Base-by-base conservation (phyloP, 2,329 filamentous ascomycete species). In the Sodiomyces alkalinus region DNA sequence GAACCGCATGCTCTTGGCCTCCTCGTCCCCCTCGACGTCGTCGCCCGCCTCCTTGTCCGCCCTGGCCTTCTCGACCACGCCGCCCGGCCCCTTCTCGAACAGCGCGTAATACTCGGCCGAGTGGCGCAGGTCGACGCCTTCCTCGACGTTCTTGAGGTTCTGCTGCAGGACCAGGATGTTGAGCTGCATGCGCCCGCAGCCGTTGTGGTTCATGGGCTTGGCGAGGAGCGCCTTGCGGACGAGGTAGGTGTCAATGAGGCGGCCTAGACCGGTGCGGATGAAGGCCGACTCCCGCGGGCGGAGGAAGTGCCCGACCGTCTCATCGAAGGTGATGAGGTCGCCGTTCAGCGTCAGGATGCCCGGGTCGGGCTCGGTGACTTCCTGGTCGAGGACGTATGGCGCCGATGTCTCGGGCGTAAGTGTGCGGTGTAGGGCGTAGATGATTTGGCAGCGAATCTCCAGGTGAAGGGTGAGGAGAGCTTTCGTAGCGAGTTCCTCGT, bases 121-220 rank as follows among this genome's bases (percentile, higher is more conserved):
- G 19, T 69, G 58, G 4, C 62, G 60, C 17, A 87, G 59, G 32
- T 68, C 64, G 3, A 80, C 75, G 7, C 67, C 68, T 2, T 69
- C 62, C 51, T 90, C 83, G 29, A 98, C 76, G 40, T 92, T 92
- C 58, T 93, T 93, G 31, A 98, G 70, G 44, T 93, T 94, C 49
- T 98, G 90, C 54, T 96, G 87, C 28, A 98, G 61, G 22, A 98
- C 90, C 15, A 94, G 66, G 27, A 94, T 83, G 49, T 98, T 93
- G 44, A 96, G 71, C 49, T 85, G 78, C 71, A 98, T 85, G 20
- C 85, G 71, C n/a, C 75, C 73, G 34, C 77, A 81, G 22, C 90
- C 90, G 41, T 79, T 71, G 20, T 56, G 59, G 49, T 98, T 94
- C 74, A 98, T 87, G 6, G 78, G 74, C 27, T 74, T 73, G 24